These are phyloP conservation scores for Aspergillus viridinutans DNA, from an alignment of 2,329 filamentous ascomycete species.

Conservation along the genomic window DNA sequence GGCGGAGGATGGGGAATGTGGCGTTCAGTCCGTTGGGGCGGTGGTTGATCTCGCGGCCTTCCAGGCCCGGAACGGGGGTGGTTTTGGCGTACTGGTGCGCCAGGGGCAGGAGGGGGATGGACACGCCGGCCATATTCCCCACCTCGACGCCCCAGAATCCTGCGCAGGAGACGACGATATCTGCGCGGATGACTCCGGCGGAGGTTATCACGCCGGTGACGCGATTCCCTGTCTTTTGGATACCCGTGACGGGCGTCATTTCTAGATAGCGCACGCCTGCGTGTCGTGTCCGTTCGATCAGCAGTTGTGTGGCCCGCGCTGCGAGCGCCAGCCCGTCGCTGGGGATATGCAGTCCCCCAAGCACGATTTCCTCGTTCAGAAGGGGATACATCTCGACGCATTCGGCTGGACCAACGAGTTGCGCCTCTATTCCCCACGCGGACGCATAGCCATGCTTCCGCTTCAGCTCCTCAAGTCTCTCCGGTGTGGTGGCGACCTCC, in stretches of 20 bases:
- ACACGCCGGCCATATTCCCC: constrained; percentile 56
- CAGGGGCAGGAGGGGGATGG: constrained; percentile 57
- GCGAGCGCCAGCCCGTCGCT: constrained; percentile 59
- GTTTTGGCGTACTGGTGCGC: constrained; percentile 64
- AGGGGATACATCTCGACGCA: constrained; percentile 54
- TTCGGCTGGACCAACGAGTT: constrained; percentile 49
- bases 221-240: constrained; percentile 46
- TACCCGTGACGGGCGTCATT: constrained; percentile 55
- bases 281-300: constrained; percentile 54
- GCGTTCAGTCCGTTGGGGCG: constrained; percentile 47
- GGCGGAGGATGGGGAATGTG: constrained; percentile 54
- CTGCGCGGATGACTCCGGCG: constrained; percentile 50
- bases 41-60: constrained; percentile 35
- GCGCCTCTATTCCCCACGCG: constrained; percentile 58
- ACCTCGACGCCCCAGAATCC: constrained; percentile 65
- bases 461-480: constrained; percentile 57
- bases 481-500: constrained; percentile 59
- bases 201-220: constrained; percentile 56
- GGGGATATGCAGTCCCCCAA: constrained; percentile 59
- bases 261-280: constrained; percentile 58
- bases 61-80: constrained; percentile 46
- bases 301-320: constrained; percentile 57
- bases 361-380: constrained; percentile 50
- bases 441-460: constrained; percentile 58
- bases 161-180: constrained; percentile 60